phyloP scores from a whole-genome alignment of 345 rosid species.

The Salix udensis region DNA sequence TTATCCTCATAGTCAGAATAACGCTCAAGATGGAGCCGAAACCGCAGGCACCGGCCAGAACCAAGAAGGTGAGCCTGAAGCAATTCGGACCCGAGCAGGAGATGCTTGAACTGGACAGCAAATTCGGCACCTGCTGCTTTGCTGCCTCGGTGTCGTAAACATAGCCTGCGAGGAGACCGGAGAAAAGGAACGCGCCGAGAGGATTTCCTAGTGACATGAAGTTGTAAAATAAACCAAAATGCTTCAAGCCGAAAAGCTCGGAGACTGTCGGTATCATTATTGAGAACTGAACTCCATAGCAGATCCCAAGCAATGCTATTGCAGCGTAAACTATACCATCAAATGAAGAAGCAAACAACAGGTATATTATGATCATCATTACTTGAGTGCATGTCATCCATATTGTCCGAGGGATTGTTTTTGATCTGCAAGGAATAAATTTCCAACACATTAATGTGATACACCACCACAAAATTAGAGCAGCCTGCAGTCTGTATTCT shows the following conservation, averaged over 20 bases:
- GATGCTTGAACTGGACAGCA: conserved; percentile 22
- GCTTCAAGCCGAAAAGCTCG: conserved; percentile 61
- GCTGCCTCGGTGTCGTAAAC: conserved; percentile 56
- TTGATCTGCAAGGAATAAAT: conserved; percentile 39
- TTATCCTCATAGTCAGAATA: conserved; percentile 41
- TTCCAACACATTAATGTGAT: not conserved
- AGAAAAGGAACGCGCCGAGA: conserved; percentile 60
- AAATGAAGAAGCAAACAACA: conserved; percentile 54
- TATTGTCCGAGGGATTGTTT: conserved; percentile 48
- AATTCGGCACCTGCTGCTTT: conserved; percentile 36
- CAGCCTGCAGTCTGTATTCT: not conserved
- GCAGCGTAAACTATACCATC: conserved; percentile 48
- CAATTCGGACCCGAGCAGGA: conserved; percentile 59
- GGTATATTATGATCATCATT: conserved; percentile 49
- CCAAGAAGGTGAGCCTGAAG: conserved; percentile 60
- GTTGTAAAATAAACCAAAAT: conserved; percentile 52
- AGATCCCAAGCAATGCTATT: conserved; percentile 56
- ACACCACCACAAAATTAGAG: not conserved
- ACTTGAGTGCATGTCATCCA: conserved; percentile 57
- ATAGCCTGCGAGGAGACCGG: conserved; percentile 59
- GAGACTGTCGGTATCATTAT: conserved; percentile 65
- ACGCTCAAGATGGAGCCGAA: conserved; percentile 43
- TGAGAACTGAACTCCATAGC: conserved; percentile 61
- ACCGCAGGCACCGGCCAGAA: conserved; percentile 47
- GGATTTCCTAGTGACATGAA: conserved; percentile 65